phyloP scores from a whole-genome alignment of 2,329 filamentous ascomycete species.

The Lecanicillium sp. region DNA sequence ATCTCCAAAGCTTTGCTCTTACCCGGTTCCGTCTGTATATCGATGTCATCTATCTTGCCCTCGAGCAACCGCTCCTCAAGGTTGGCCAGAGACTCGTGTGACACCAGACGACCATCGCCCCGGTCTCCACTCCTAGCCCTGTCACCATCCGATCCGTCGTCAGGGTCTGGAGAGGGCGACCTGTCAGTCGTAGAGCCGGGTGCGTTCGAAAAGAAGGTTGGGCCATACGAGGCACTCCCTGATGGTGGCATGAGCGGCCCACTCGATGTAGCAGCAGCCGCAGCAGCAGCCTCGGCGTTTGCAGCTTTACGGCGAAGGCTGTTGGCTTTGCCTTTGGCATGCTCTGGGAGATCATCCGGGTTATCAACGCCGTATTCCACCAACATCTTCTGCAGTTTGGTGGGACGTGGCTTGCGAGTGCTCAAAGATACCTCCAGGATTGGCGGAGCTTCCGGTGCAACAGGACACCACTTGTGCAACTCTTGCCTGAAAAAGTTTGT shows the following conservation, averaged over 20 bases:
- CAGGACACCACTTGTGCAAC: slow-evolving; percentile 87
- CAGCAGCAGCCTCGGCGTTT: slow-evolving; percentile 42
- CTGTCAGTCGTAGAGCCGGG: slow-evolving; percentile 2
- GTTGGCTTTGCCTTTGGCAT: slow-evolving; percentile 70
- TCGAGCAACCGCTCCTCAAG: slow-evolving; percentile 44
- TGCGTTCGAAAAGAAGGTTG: background rate
- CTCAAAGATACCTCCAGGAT: slow-evolving; percentile 81
- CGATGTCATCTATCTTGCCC: slow-evolving; percentile 36
- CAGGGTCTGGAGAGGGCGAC: slow-evolving; percentile 8
- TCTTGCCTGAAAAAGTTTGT: slow-evolving; percentile 98
- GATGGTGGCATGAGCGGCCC: slow-evolving; percentile 14
- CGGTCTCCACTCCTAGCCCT: background rate
- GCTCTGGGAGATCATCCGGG: slow-evolving; percentile 80
- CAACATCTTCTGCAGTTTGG: slow-evolving; percentile 94
- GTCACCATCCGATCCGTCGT: background rate
- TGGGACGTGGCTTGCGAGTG: slow-evolving; percentile 90
- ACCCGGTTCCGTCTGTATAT: slow-evolving; percentile 34
- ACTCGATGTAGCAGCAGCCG: slow-evolving; percentile 22
- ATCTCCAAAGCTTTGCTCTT: slow-evolving; percentile 46
- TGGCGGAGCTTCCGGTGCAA: slow-evolving; percentile 78
- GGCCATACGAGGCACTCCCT: slow-evolving; percentile 16
- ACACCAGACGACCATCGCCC: slow-evolving; percentile 33
- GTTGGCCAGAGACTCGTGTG: slow-evolving; percentile 30
- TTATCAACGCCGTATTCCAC: slow-evolving; percentile 81
- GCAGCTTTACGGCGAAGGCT: slow-evolving; percentile 64